Conservation (phyloP, 305 asterid genomes). For the Ajuga reptans region DNA sequence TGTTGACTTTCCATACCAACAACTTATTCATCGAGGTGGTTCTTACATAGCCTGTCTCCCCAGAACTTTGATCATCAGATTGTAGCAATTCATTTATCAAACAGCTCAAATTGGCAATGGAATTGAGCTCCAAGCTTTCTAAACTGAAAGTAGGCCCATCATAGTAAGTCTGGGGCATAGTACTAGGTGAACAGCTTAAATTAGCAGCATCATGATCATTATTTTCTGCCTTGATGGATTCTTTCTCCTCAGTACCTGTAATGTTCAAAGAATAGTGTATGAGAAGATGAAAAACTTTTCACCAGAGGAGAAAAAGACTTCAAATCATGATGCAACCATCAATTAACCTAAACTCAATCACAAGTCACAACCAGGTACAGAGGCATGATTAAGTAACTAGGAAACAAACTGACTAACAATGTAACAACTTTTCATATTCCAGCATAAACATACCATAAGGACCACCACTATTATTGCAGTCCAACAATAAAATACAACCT, state of each 20-base stretch:
- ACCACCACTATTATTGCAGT: background rate
- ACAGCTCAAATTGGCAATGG: constrained; percentile 55
- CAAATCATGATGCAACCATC: background rate
- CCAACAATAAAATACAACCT: no score
- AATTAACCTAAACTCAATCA: background rate
- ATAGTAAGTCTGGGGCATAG: constrained; percentile 38
- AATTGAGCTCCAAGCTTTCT: constrained; percentile 55
- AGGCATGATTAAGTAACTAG: background rate
- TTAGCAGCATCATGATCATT: constrained; percentile 39
- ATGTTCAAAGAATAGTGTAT: background rate
- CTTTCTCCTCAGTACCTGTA: constrained; percentile 78
- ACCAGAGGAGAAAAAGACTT: background rate
- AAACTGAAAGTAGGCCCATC: constrained; percentile 58
- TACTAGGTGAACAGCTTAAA: constrained; percentile 46
- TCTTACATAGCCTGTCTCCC: constrained; percentile 49
- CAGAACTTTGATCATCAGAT: constrained; percentile 43
- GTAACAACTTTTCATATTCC: background rate
- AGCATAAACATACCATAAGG: background rate
- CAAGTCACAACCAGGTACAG: background rate
- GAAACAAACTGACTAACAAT: background rate
- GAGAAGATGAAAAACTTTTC: background rate
- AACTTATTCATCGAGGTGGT: constrained; percentile 62
- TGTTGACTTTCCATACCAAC: constrained; percentile 59
- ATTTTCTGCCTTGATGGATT: constrained; percentile 37
- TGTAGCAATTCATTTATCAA: constrained; percentile 58